Evolutionary conservation across 1,284 basidiomycete genomes (phyloP).

Genomic region (Paramarasmius palmivorus): DNA sequence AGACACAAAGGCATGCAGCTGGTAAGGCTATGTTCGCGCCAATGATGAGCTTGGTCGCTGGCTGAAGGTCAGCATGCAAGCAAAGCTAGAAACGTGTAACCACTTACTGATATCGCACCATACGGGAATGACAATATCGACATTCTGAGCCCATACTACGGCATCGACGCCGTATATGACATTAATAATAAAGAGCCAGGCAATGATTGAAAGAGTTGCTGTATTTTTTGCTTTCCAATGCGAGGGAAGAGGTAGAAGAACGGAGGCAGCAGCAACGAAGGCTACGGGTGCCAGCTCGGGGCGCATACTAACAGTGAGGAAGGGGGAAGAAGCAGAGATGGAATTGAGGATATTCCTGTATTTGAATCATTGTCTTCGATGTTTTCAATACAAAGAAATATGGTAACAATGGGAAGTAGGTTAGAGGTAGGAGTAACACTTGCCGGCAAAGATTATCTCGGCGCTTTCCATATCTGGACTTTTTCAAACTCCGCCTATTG

Average conservation of each 20-base stretch:
- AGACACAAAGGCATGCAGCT: constrained; percentile 58
- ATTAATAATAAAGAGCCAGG: constrained; percentile 57
- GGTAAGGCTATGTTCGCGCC: constrained; percentile 56
- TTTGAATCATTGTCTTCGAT: too few relatives aligned
- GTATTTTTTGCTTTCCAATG: constrained; percentile 56
- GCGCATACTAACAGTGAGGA: constrained; percentile 1
- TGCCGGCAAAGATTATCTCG: too few relatives aligned
- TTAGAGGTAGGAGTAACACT: too few relatives aligned
- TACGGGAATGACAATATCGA: constrained; percentile 41
- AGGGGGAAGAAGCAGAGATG: constrained; percentile 38
- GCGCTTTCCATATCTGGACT: too few relatives aligned
- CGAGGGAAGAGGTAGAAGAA: constrained; percentile 46
- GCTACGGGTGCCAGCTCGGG: too few relatives aligned
- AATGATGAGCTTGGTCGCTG: constrained; percentile 40
- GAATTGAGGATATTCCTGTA: constrained; percentile 19
- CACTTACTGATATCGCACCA: constrained; percentile 72
- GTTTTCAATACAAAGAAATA: too few relatives aligned
- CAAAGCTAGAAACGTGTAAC: not conserved
- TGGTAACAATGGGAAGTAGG: too few relatives aligned
- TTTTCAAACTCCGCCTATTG: too few relatives aligned
- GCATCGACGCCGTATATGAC: constrained; percentile 56
- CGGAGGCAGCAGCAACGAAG: constrained; percentile 11
- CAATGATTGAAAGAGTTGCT: constrained; percentile 55
- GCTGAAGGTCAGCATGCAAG: constrained; percentile 13
- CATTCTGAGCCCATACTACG: constrained; percentile 55